Evolutionary conservation across 805 yeast genomes (phyloP), one percentile per base, ranked within the genome.

Genomic region (Barnettozyma populi): DNA sequence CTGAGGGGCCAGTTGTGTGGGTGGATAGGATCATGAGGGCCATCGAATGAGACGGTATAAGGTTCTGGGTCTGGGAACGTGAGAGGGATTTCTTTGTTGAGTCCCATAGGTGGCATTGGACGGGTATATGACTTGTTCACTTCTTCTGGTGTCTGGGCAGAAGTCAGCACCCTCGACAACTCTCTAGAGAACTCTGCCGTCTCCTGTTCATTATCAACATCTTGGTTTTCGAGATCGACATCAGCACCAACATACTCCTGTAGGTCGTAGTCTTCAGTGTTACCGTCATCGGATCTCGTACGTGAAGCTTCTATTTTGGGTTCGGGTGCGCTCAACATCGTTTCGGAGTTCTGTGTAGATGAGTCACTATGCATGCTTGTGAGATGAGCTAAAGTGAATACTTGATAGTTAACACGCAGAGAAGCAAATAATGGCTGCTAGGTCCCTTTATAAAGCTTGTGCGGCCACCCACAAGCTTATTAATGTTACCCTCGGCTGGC

Each of bases 21-120:
- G 62, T 82, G 88, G 8, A 66, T 49, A 1, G 95, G 95, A 61
- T 90, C 97, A 42, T 80, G 71, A 1, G 84, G 82, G 0, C 96
- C 95, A 60, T 85, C 85, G 59, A 74, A 88, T 3, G 82, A 74
- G 7, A 89, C 96, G 10, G 78, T 72, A 61, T 81, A 89, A 0
- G 85, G 84, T 44, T 83, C 70, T 23, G 69, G 46, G 8, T 87
- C 82, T 7, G 92, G 92, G 55, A 69, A 82, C 3, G 52, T 57
- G 19, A 36, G 48, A 20, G 63, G 63, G 5, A 53, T 6, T 5
- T 70, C 74, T 62, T 84, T 75, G 29, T 73, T 80, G 8, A 77
- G 80, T 37, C 94, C 94, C 90, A 86, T 85, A 25, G 69, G 63
- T 16, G 80, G 80, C 21, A 76, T 56, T 6, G 74, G 70, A 3